Base-by-base conservation (phyloP, 2,329 filamentous ascomycete species). In the Mycosphaerelloides madeirae region DNA sequence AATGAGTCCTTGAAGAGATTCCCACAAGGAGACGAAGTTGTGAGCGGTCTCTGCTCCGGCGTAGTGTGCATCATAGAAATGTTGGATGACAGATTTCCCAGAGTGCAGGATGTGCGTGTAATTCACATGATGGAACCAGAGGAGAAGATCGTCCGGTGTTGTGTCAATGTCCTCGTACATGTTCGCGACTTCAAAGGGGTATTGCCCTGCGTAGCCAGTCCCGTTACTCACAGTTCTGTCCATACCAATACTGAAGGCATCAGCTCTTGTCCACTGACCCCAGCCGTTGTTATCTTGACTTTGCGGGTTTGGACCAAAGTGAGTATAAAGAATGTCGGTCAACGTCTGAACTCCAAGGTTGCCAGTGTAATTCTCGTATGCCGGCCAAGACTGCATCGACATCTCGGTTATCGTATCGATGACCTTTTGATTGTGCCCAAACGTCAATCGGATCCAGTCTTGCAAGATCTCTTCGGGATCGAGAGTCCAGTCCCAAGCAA, bases 121-220 rank as follows among this genome's bases (percentile, higher is more conserved):
- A 3, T 76, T 75, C 0, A 87, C 80, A 57, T 87, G 84, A 61
- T 87, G 84, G 65, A 87, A 87, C 83, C 83, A 87, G 2, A 87
- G 68, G 2, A 87, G 63, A 1, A 87, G 67, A 16, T 86, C 70
- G 48, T 86, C 83, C 0, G 83, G 82, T 0, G 83, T 86, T 0
- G 77, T 81, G 12, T 76, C 72, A 14, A 80, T 67, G 33, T 75
- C 65, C 53, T 87, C 83, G 58, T 75, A 87, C 55, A 68, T 62
- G 2, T 67, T 60, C 0, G 78, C 77, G 0, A 87, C 62, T 47
- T 83, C 77, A 0, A 72, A 53, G 0, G 82, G 81, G 56, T 87
- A 87, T 55, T 85, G 81, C 0, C 80, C 81, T 0, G 82, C 68
- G 50, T 74, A 80, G 0, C 79, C 78, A 0, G 83, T 86, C 8